These are phyloP conservation scores for Phialophora chinensis DNA, from an alignment of 2,329 filamentous ascomycete species.

Conservation along the genomic window DNA sequence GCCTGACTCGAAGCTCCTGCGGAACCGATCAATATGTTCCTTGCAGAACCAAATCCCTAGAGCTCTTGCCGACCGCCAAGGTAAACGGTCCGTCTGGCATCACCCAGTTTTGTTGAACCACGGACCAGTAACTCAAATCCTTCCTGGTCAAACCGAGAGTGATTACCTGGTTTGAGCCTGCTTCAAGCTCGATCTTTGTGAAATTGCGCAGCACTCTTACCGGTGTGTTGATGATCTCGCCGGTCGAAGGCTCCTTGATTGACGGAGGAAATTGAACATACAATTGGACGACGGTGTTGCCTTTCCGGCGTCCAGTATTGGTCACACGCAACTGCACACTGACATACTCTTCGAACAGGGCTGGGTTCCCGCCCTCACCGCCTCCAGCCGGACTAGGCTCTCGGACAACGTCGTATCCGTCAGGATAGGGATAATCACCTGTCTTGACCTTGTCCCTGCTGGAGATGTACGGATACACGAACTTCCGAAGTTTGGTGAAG, in stretches of 20 bases:
- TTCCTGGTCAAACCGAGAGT: constrained; percentile 67
- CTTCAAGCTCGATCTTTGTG: constrained; percentile 67
- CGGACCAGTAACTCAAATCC: constrained; percentile 77
- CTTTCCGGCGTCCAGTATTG: constrained; percentile 37
- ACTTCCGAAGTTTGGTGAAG: constrained; percentile 69
- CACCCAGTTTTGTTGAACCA: constrained; percentile 71
- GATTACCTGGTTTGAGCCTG: constrained; percentile 61
- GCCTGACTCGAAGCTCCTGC: constrained; percentile 12
- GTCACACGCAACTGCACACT: constrained; percentile 32
- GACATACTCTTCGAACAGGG: constrained; percentile 65
- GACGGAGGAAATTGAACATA: constrained; percentile 45
- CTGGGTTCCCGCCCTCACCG: constrained; percentile 70
- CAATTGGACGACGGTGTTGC: constrained; percentile 40
- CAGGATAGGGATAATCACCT: constrained; percentile 58
- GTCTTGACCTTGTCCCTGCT: constrained; percentile 56
- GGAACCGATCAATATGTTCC: constrained; percentile 25
- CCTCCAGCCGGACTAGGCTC: constrained; percentile 69
- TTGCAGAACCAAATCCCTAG: constrained; percentile 39
- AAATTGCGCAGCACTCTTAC: constrained; percentile 73
- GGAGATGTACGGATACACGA: constrained; percentile 74
- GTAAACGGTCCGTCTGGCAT: constrained; percentile 52
- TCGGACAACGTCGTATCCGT: constrained; percentile 60
- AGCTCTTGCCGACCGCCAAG: constrained; percentile 41
- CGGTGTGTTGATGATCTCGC: constrained; percentile 67
- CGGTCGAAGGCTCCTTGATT: constrained; percentile 50